Conservation (phyloP, 2,329 filamentous ascomycete species). For the Drechslerella stenobrocha region DNA sequence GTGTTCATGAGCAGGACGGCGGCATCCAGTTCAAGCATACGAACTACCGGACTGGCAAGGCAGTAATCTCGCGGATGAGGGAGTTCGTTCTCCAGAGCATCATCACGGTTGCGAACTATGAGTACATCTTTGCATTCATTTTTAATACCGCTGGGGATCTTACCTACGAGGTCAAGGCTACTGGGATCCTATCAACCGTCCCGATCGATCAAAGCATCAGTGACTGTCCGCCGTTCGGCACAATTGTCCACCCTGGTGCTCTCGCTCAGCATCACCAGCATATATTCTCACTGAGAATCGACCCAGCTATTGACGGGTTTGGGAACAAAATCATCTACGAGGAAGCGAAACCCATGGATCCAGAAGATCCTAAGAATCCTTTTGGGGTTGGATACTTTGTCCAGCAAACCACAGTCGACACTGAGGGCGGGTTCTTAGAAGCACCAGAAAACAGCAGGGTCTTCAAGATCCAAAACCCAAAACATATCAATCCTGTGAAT, state of each 20-base stretch:
- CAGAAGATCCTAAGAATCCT: slow-evolving; percentile 62
- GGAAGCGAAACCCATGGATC: slow-evolving; percentile 65
- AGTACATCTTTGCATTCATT: slow-evolving; percentile 72
- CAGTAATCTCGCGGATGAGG: slow-evolving; percentile 66
- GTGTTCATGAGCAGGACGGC: slow-evolving; percentile 71
- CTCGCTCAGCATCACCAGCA: slow-evolving; percentile 74
- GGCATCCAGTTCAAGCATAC: slow-evolving; percentile 73
- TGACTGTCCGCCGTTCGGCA: slow-evolving; percentile 65
- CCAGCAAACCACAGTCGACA: slow-evolving; percentile 46
- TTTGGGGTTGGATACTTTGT: slow-evolving; percentile 57
- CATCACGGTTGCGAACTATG: slow-evolving; percentile 72
- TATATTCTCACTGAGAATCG: slow-evolving; percentile 70
- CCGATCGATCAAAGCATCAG: slow-evolving; percentile 68
- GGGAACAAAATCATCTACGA: slow-evolving; percentile 63
- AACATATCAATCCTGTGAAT: slow-evolving; percentile 61
- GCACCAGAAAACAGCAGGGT: slow-evolving; percentile 59
- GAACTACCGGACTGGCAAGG: slow-evolving; percentile 68
- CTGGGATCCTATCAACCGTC: slow-evolving; percentile 69
- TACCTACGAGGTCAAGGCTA: slow-evolving; percentile 69
- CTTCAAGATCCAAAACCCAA: slow-evolving; percentile 65
- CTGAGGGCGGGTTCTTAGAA: slow-evolving; percentile 59
- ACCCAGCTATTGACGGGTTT: slow-evolving; percentile 66
- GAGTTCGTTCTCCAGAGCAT: slow-evolving; percentile 71
- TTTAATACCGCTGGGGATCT: slow-evolving; percentile 72
- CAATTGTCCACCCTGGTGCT: slow-evolving; percentile 70